Percentiles rank a stretch among this genome's conserved stretches.
These are phyloP conservation scores for Sporothrix variecibatus DNA, from an alignment of 2,329 filamentous ascomycete species.

Conservation along the genomic window DNA sequence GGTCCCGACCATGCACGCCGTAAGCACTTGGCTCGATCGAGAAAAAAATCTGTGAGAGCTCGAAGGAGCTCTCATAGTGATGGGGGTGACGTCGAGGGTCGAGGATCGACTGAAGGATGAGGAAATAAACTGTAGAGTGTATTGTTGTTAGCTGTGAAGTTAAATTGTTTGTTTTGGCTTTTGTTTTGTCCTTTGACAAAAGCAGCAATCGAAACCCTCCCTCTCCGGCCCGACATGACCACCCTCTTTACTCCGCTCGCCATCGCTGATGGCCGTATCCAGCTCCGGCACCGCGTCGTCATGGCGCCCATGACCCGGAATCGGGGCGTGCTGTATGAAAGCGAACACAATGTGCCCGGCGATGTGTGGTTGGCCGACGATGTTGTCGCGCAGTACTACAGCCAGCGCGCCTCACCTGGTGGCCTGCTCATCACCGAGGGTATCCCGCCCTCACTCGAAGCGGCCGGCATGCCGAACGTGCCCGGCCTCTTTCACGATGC, in stretches of 20 bases:
- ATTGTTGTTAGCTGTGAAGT: neutral
- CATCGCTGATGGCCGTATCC: conserved; percentile 25
- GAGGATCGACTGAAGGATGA: neutral
- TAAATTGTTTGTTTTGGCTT: neutral
- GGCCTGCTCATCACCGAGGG: conserved; percentile 26
- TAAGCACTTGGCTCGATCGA: conserved; percentile 4
- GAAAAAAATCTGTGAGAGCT: neutral
- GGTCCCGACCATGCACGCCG: neutral
- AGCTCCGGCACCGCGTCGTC: conserved; percentile 53
- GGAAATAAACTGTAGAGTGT: neutral
- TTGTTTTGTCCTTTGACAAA: neutral
- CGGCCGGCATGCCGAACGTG: conserved; percentile 17
- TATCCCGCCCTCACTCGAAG: conserved; percentile 17
- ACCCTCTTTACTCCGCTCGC: conserved; percentile 15
- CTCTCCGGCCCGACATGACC: neutral
- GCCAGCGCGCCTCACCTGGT: conserved; percentile 23
- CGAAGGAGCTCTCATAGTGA: neutral
- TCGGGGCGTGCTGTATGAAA: conserved; percentile 17
- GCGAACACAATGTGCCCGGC: neutral
- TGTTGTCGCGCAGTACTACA: conserved; percentile 19
- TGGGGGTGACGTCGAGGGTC: neutral
- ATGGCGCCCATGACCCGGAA: conserved; percentile 34
- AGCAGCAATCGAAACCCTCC: no score
- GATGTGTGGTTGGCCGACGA: conserved; percentile 21
- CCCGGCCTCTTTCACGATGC: conserved; percentile 21